phyloP scores from a whole-genome alignment of 495 filamentous ascomycete genomes.

The Friedmanniomyces simplex region DNA sequence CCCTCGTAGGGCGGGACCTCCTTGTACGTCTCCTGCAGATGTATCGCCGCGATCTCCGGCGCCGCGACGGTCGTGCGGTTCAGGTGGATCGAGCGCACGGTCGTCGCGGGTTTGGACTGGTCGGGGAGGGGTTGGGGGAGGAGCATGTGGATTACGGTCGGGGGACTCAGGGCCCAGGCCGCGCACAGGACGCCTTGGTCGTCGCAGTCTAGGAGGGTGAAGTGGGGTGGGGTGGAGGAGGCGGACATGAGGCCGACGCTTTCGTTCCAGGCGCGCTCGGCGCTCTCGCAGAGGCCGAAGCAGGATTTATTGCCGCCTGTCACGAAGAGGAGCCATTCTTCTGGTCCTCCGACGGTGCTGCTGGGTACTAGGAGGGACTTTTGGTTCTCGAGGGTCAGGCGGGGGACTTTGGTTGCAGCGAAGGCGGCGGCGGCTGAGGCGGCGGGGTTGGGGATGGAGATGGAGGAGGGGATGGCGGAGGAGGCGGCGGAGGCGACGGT shows the following conservation, averaged over 20 bases:
- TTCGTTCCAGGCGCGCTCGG: slow-evolving; percentile 52
- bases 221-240: slow-evolving; percentile 55
- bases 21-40: slow-evolving; percentile 51
- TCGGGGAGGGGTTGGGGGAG: slow-evolving; percentile 49
- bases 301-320: slow-evolving; percentile 85
- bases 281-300: slow-evolving; percentile 49
- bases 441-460: slow-evolving; percentile 36
- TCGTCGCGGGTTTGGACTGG: slow-evolving; percentile 31
- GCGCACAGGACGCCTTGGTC: slow-evolving; percentile 69
- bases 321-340: slow-evolving; percentile 73
- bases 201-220: slow-evolving; percentile 72
- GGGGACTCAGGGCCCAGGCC: slow-evolving; percentile 62
- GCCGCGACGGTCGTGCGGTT: slow-evolving; percentile 30
- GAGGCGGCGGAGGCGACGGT: slow-evolving; percentile 41
- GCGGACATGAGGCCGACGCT: slow-evolving; percentile 56
- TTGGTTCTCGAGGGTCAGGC: slow-evolving; percentile 66
- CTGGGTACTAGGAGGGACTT: slow-evolving; percentile 54
- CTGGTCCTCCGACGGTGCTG: slow-evolving; percentile 42
- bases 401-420: slow-evolving; percentile 41
- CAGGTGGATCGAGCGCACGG: slow-evolving; percentile 28
- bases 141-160: slow-evolving; percentile 62
- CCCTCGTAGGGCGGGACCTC: slow-evolving; percentile 54
- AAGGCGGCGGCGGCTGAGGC: slow-evolving; percentile 45
- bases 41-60: slow-evolving; percentile 36
- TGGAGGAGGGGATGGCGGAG: slow-evolving; percentile 45